A percentile compares a stretch with the other conserved stretches of the same genome.
These are phyloP conservation scores for Stachybotrys chlorohalonatus DNA, from an alignment of 2,329 filamentous ascomycete genomes.

Conservation along the genomic window DNA sequence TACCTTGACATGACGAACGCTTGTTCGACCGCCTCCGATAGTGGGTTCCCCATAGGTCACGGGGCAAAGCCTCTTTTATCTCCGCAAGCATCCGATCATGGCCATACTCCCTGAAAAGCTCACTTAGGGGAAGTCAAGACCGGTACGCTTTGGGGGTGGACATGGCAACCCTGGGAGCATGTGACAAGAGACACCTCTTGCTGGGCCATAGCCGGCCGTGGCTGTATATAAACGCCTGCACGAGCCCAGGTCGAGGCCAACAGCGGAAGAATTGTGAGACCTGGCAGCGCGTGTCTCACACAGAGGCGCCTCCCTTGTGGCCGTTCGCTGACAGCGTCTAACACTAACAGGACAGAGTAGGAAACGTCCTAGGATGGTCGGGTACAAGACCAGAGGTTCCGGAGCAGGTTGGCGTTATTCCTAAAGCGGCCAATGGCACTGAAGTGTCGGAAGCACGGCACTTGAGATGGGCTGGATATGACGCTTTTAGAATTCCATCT, in stretches of 20 bases:
- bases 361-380: too few species aligned
- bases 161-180: background rate
- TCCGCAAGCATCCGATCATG: background rate
- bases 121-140: background rate
- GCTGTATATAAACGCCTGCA: background rate
- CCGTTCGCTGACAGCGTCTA: too few species aligned
- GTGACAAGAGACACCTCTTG: background rate
- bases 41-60: background rate
- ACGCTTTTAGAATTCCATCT: too few species aligned
- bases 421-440: background rate
- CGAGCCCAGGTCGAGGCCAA: too few species aligned
- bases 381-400: background rate
- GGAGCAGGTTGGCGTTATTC: background rate
- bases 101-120: background rate
- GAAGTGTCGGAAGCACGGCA: background rate
- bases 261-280: too few species aligned
- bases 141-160: background rate
- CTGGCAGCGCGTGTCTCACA: too few species aligned
- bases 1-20: background rate
- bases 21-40: background rate
- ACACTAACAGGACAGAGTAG: too few species aligned
- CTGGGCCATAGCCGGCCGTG: background rate
- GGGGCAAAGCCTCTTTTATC: background rate
- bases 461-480: background rate
- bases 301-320: too few species aligned